These are phyloP conservation scores for Ustilaginoidea virens DNA, from an alignment of 2,329 filamentous ascomycete genomes.

Conservation along the genomic window DNA sequence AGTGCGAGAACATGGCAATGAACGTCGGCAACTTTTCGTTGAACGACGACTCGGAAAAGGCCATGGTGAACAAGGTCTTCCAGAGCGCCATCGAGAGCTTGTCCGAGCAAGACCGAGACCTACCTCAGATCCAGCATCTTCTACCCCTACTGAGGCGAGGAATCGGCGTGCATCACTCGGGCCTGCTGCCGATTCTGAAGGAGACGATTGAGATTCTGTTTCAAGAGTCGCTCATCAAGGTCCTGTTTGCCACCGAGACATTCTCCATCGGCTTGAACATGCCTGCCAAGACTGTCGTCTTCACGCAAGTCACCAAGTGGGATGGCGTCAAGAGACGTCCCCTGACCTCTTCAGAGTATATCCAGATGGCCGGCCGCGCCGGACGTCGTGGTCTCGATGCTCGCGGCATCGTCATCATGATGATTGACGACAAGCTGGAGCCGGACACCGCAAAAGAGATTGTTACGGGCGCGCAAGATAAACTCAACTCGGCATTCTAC, in stretches of 20 bases:
- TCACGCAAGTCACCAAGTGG: constrained; percentile 90
- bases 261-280: constrained; percentile 98
- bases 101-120: constrained; percentile 74
- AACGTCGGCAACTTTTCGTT: constrained; percentile 78
- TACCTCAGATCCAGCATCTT: constrained; percentile 85
- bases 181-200: constrained; percentile 86
- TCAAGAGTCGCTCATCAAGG: constrained; percentile 95
- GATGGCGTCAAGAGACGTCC: constrained; percentile 71
- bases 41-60: constrained; percentile 92
- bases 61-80: constrained; percentile 89
- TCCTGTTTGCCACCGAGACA: constrained; percentile 93
- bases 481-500: constrained; percentile 94
- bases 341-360: constrained; percentile 88
- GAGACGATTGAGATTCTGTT: constrained; percentile 98
- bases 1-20: constrained; percentile 82
- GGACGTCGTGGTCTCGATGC: constrained; percentile 95
- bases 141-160: constrained; percentile 78
- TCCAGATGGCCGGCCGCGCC: constrained; percentile 96
- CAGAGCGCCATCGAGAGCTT: constrained; percentile 83
- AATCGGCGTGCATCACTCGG: constrained; percentile 95
- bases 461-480: constrained; percentile 91
- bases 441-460: constrained; percentile 88
- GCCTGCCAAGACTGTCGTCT: constrained; percentile 98
- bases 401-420: constrained; percentile 98
- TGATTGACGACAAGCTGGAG: constrained; percentile 95